These are phyloP conservation scores for Kodamaea laetipori DNA, from an alignment of 805 yeast species.

Conservation along the genomic window DNA sequence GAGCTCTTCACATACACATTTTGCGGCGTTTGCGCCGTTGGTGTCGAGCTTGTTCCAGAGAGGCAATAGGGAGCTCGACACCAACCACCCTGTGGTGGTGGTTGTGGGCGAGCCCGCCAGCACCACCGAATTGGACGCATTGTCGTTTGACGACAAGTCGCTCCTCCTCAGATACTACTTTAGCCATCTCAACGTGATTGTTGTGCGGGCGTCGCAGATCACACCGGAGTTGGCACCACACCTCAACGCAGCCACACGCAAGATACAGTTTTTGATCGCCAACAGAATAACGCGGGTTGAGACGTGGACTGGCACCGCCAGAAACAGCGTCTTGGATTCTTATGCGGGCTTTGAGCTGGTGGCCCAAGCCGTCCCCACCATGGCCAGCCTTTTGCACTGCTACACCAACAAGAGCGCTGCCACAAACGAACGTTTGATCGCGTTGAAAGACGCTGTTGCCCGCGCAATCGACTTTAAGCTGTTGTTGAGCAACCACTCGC, in stretches of 20 bases:
- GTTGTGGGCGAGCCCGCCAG: constrained; percentile 20
- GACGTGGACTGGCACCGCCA: constrained; percentile 46
- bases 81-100: constrained; percentile 34
- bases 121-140: constrained; percentile 23
- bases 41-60: constrained; percentile 30
- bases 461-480: constrained; percentile 33
- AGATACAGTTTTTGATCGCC: constrained; percentile 27
- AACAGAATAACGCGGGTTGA: constrained; percentile 42
- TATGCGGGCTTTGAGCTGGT: constrained; percentile 14
- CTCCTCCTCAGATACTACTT: constrained; percentile 39
- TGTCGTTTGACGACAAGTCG: constrained; percentile 30
- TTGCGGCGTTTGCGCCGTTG: constrained; percentile 18
- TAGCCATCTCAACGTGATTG: constrained; percentile 38
- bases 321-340: constrained; percentile 22
- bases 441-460: constrained; percentile 28
- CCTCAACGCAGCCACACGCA: constrained; percentile 23
- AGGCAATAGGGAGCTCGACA: constrained; percentile 38
- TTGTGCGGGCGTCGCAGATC: constrained; percentile 16
- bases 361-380: constrained; percentile 34
- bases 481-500: constrained; percentile 28
- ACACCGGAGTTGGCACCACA: constrained; percentile 6
- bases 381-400: constrained; percentile 33
- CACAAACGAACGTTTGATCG: constrained; percentile 24
- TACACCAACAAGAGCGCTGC: constrained; percentile 27
- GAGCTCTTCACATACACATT: constrained; percentile 4